Evolutionary conservation across 2,329 filamentous ascomycete genomes (phyloP).

Genomic region (Fusarium virguliforme): DNA sequence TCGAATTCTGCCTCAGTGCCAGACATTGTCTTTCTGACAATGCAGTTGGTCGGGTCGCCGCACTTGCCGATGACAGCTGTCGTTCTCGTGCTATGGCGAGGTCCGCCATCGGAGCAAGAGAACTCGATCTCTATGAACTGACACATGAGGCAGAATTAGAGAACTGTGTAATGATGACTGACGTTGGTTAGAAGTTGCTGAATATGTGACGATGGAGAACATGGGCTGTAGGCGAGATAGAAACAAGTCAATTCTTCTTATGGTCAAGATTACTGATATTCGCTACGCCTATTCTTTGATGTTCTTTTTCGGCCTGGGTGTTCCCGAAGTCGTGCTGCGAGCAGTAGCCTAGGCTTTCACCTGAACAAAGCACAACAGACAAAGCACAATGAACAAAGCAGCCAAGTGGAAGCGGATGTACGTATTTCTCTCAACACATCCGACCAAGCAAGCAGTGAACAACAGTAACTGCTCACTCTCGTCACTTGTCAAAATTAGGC

Average conservation of each 20-base stretch:
- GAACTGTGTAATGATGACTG: too few species aligned
- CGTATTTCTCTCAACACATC: not conserved
- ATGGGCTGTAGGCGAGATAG: not conserved
- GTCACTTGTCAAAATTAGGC: not conserved
- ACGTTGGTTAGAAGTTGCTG: not conserved
- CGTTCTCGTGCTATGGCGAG: not conserved
- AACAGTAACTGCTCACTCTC: too few species aligned
- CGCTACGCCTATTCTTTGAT: too few species aligned
- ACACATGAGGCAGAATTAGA: not conserved
- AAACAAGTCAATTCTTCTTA: not conserved
- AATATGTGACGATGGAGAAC: too few species aligned
- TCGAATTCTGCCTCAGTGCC: not conserved
- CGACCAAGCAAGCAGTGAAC: too few species aligned
- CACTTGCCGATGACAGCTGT: not conserved
- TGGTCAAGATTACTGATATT: not conserved
- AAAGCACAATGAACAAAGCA: not conserved
- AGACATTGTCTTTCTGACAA: not conserved
- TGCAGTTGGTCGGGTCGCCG: not conserved
- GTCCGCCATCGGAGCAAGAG: not conserved
- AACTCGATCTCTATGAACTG: slow-evolving; percentile 1
- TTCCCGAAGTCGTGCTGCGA: not conserved
- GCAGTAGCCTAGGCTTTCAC: too few species aligned
- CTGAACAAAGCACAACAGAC: not conserved
- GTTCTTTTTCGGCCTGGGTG: not conserved
- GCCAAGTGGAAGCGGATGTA: not conserved